Base-by-base conservation (phyloP, 2,329 filamentous ascomycete genomes). In the Fusarium irregulare region DNA sequence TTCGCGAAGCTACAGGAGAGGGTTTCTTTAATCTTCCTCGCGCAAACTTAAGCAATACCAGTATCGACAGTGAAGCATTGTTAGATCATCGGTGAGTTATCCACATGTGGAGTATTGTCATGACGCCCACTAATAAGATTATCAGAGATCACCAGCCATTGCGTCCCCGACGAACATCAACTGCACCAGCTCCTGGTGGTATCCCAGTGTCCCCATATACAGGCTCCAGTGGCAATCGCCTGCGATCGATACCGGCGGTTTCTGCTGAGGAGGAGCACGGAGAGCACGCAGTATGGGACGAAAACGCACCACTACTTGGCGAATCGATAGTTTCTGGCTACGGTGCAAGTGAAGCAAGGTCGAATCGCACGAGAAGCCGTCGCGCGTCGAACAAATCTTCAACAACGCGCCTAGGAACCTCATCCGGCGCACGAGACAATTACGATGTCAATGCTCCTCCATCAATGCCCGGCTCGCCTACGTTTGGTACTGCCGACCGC, bases 21-120 rank as follows among this genome's bases (percentile, higher is more conserved):
- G 82, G 80, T 47, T 85, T 88, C 76, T 88, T 88, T 76, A 78
- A 82, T 71, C 77, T 85, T 62, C 80, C 82, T 54, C 77, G 83
- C 10, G 80, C 83, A 46, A 93, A 92, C 77, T 77, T 90, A 68
- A 98, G 95, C 81, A 90, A 87, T 74, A 94, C 92, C 1, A 98
- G 95, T 79, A 83, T 98, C 68, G 95, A 98, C 72, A 98, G 94
- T 78, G 91, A 97, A 77, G 91, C 89, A 10, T 83, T 98, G 72
- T 83, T 98, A 20, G 95, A 98, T 80, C 95, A 98, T 80, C 88
- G 93, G 89, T 92, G 81, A 66, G 82, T 68, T 49, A 13, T 37
- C 44, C 44, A 7, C 8, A n/a, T 25, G 21, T 16, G 42, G 11
- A 44, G 30, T n/a, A 27, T 23, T 28, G 11, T 27, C 27, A 46